Conservation (phyloP, 331 rosid species). For the Telfairia occidentalis region DNA sequence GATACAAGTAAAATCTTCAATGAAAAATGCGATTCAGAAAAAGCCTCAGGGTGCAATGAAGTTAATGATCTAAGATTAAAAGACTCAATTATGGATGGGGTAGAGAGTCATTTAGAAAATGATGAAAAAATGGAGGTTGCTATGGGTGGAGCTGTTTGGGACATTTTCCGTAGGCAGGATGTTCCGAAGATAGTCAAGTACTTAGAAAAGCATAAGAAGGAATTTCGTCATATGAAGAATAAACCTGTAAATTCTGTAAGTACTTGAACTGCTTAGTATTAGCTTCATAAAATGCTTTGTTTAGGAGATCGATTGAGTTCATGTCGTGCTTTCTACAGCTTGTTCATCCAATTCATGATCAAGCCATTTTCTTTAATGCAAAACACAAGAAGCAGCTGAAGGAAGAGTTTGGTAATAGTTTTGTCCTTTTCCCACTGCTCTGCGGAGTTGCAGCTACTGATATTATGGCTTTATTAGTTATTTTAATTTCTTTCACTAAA, state of each 20-base stretch:
- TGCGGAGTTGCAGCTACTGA: neutral
- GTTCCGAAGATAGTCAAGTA: constrained; percentile 47
- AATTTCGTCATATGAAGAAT: constrained; percentile 42
- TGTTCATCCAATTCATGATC: constrained; percentile 65
- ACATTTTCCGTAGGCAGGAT: constrained; percentile 63
- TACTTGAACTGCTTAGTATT: constrained; percentile 16
- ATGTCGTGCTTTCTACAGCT: constrained; percentile 34
- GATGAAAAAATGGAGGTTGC: constrained; percentile 18
- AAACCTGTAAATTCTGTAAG: constrained; percentile 47
- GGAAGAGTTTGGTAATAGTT: constrained; percentile 40
- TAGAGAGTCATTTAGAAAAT: constrained; percentile 21
- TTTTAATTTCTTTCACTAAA: neutral
- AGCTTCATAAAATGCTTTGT: constrained; percentile 4
- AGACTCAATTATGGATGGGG: constrained; percentile 15
- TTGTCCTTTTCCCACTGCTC: neutral
- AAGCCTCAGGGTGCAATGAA: constrained; percentile 13
- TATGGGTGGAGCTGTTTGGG: constrained; percentile 66
- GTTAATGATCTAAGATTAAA: constrained; percentile 19
- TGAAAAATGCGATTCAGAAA: constrained; percentile 12
- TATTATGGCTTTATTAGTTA: neutral
- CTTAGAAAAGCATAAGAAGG: constrained; percentile 45
- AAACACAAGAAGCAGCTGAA: constrained; percentile 51
- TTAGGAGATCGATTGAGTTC: constrained; percentile 10
- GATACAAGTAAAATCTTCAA: constrained; percentile 12
- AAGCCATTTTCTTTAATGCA: constrained; percentile 46